Evolutionary conservation across 1,284 basidiomycete genomes (phyloP).

Genomic region (Neonothopanus nambi): DNA sequence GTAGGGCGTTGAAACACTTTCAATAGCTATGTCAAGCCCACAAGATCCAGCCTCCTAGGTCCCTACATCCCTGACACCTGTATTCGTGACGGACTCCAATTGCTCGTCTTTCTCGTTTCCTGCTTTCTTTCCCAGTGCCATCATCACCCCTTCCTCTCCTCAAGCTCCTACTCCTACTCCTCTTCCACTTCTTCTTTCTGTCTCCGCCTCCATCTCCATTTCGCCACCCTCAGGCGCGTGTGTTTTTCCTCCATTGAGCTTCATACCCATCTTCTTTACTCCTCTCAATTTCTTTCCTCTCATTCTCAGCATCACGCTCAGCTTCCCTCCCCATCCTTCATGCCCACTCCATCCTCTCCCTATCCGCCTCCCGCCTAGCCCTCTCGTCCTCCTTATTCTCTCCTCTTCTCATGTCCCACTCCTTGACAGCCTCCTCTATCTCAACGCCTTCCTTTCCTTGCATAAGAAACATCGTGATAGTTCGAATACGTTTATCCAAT

Average conservation of each 20-base stretch:
- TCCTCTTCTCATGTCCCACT: conserved; percentile 43
- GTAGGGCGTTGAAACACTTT: too few relatives aligned
- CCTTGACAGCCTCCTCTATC: conserved; percentile 64
- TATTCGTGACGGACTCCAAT: neutral
- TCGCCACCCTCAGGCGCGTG: neutral
- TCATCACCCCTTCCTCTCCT: neutral
- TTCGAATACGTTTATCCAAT: conserved; percentile 29
- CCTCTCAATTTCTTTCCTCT: neutral
- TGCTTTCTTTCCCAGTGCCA: neutral
- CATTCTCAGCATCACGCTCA: neutral
- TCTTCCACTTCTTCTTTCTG: neutral
- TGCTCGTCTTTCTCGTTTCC: neutral
- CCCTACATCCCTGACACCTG: neutral
- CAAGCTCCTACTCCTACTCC: neutral
- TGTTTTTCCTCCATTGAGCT: too few relatives aligned
- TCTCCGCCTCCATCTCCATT: neutral
- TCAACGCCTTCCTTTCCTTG: conserved; percentile 69
- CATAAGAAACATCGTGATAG: conserved; percentile 69
- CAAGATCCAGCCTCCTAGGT: neutral
- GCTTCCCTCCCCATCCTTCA: neutral
- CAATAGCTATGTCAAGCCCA: too few relatives aligned
- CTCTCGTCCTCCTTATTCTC: neutral
- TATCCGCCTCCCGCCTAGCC: neutral
- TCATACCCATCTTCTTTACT: neutral
- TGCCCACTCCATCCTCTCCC: neutral